These are phyloP conservation scores for Xylariaceae sp. DNA, from an alignment of 2,329 filamentous ascomycete species.

Conservation along the genomic window DNA sequence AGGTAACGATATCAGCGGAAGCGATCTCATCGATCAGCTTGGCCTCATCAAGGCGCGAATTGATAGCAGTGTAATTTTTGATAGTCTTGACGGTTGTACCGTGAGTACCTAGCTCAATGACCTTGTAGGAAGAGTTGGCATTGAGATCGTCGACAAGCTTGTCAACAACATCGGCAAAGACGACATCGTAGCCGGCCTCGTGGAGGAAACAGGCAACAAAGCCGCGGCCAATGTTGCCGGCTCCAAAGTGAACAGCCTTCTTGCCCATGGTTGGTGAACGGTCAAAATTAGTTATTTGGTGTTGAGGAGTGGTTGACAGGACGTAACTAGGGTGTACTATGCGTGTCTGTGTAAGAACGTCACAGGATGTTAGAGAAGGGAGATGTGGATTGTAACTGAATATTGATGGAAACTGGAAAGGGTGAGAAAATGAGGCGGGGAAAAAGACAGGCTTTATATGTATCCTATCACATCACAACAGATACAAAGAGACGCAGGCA, in stretches of 20 bases:
- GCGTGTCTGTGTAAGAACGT: not conserved
- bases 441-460: conserved; percentile 24
- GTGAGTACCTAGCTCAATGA: conserved; percentile 89
- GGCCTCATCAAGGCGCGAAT: conserved; percentile 84
- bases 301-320: no score
- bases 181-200: conserved; percentile 92
- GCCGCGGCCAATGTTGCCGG: conserved; percentile 84
- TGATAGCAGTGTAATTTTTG: conserved; percentile 95
- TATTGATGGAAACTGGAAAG: not conserved
- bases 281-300: no score
- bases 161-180: conserved; percentile 95
- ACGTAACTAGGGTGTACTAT: not conserved
- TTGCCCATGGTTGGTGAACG: conserved; percentile 55
- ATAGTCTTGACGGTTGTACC: conserved; percentile 79
- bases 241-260: conserved; percentile 84
- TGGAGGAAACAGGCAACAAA: conserved; percentile 92
- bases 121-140: conserved; percentile 76
- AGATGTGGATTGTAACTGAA: not conserved
- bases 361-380: not conserved
- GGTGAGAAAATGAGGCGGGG: conserved; percentile 15
- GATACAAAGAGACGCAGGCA: not conserved
- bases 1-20: conserved; percentile 89
- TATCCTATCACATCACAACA: conserved; percentile 12
- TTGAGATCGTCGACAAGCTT: conserved; percentile 81
- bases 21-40: conserved; percentile 85